phyloP scores from a whole-genome alignment of 2,329 filamentous ascomycete species.

The Aspergillus felis region DNA sequence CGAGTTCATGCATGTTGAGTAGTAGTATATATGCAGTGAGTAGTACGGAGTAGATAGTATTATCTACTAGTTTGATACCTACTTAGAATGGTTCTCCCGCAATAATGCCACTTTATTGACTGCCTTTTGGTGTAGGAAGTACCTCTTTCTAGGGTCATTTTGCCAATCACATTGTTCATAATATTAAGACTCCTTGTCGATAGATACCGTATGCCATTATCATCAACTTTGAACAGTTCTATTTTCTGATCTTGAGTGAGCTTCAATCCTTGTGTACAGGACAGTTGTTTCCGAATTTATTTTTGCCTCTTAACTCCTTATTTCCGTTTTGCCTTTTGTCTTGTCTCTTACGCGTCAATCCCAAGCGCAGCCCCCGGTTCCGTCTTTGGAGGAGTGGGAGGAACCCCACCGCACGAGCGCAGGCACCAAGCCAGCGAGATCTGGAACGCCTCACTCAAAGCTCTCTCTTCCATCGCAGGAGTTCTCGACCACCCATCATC shows the following conservation, averaged over 20 bases:
- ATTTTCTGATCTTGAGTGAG: background rate
- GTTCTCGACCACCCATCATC: slow-evolving; percentile 3
- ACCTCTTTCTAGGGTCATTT: too few relatives aligned
- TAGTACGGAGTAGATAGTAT: background rate
- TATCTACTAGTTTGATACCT: background rate
- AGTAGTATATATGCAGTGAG: background rate
- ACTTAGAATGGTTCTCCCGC: background rate
- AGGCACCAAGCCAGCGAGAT: slow-evolving; percentile 13
- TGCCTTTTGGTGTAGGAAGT: background rate
- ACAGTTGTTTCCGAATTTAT: background rate
- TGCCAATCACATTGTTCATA: background rate
- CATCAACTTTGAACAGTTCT: background rate
- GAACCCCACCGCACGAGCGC: slow-evolving; percentile 24
- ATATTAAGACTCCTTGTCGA: background rate
- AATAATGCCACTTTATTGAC: background rate
- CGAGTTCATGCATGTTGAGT: background rate
- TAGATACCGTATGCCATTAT: background rate
- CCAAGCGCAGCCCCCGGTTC: slow-evolving; percentile 15
- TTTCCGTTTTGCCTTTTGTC: background rate
- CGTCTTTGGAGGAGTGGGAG: slow-evolving; percentile 7
- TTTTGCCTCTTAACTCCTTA: background rate
- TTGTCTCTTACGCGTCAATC: slow-evolving; percentile 20
- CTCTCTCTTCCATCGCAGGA: slow-evolving; percentile 8
- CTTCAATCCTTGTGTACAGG: background rate
- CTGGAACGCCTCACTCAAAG: background rate